These are phyloP conservation scores for Geranium brycei DNA, from an alignment of 345 rosid species.

Conservation along the genomic window DNA sequence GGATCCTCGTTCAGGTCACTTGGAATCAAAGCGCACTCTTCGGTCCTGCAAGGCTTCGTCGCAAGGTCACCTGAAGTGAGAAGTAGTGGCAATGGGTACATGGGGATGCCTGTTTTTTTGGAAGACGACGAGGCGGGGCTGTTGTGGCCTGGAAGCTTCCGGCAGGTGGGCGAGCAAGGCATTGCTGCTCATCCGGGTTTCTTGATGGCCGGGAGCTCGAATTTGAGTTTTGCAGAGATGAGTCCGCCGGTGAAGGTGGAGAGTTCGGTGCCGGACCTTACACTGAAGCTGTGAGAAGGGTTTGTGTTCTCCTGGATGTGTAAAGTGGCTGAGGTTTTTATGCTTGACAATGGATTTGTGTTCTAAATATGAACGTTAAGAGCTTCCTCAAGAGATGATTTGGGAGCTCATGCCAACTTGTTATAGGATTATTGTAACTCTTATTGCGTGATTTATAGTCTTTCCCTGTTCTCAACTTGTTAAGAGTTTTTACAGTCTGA, in stretches of 20 bases:
- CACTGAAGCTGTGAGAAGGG: constrained; percentile 43
- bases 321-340: not conserved
- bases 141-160: constrained; percentile 72
- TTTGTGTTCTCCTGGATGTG: not conserved
- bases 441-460: not conserved
- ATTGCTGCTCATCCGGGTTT: constrained; percentile 16
- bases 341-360: not conserved
- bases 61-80: constrained; percentile 29
- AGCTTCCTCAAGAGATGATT: not conserved
- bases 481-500: too few relatives aligned
- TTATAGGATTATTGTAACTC: not conserved
- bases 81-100: constrained; percentile 23
- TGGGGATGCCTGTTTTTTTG: constrained; percentile 31
- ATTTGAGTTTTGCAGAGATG: constrained; percentile 23
- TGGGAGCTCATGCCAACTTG: not conserved
- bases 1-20: constrained; percentile 42
- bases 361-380: not conserved
- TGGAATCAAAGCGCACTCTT: constrained; percentile 55
- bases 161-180: constrained; percentile 23
- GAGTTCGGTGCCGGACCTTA: constrained; percentile 43
- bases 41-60: constrained; percentile 22
- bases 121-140: constrained; percentile 51
- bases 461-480: too few relatives aligned
- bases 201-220: constrained; percentile 18
- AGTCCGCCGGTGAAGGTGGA: constrained; percentile 24